These are phyloP conservation scores for Xanthoconium purpureum DNA, from an alignment of 768 basidiomycete genomes.

Conservation along the genomic window DNA sequence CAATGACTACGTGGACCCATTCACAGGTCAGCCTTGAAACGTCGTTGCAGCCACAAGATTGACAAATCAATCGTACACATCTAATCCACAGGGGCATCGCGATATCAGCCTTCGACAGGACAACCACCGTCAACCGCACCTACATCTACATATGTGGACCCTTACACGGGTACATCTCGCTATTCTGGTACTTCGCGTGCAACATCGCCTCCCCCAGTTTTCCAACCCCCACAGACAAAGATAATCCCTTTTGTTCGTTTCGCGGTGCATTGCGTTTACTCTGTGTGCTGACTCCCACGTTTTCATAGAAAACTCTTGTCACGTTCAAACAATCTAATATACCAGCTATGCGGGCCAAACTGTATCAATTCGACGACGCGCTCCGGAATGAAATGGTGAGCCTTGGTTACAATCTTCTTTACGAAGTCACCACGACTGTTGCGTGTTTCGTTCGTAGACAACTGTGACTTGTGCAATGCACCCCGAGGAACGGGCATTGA, in stretches of 20 bases:
- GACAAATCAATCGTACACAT: neutral
- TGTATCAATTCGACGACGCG: constrained; percentile 70
- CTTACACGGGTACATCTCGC: constrained; percentile 70
- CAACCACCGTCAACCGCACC: constrained; percentile 30
- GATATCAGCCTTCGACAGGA: constrained; percentile 50
- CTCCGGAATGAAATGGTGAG: constrained; percentile 69
- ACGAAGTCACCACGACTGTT: neutral
- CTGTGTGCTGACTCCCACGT: neutral
- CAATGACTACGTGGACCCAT: constrained; percentile 80
- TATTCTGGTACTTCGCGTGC: constrained; percentile 46
- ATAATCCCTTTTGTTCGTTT: constrained; percentile 52
- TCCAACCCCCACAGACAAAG: constrained; percentile 34
- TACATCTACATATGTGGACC: constrained; percentile 51
- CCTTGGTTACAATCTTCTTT: neutral
- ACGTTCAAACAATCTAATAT: constrained; percentile 86
- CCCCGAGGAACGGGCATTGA: constrained; percentile 52
- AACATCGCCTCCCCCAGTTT: constrained; percentile 29
- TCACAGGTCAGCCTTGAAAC: constrained; percentile 58
- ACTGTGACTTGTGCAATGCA: constrained; percentile 70
- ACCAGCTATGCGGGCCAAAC: constrained; percentile 72
- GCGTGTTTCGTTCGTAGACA: constrained; percentile 41
- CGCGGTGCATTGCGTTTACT: neutral
- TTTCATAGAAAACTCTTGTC: constrained; percentile 53
- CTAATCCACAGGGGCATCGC: constrained; percentile 50
- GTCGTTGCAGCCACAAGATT: neutral